Evolutionary conservation across 2,329 filamentous ascomycete genomes (phyloP).

Genomic region (Penicillium rolfsii): DNA sequence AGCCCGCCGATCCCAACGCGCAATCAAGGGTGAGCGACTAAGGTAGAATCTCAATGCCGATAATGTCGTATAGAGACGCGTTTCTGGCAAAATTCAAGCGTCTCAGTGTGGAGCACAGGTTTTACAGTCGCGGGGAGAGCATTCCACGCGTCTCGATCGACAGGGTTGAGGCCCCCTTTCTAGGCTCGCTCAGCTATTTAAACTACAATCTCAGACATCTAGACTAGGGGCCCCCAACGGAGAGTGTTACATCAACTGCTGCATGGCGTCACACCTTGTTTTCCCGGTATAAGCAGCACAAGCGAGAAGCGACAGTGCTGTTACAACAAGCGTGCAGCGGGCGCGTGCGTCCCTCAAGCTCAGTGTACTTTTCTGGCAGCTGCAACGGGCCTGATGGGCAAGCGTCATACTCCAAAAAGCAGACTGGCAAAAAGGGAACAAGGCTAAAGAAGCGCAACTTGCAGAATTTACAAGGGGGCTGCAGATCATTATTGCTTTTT

Average conservation of each 20-base stretch:
- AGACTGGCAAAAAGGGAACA: background rate
- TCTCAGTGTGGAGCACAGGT: slow-evolving; percentile 20
- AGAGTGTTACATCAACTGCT: slow-evolving; percentile 12
- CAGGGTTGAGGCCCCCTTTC: slow-evolving; percentile 13
- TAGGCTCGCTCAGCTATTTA: slow-evolving; percentile 1
- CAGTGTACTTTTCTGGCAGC: background rate
- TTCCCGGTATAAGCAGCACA: background rate
- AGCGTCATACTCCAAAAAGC: slow-evolving; percentile 5
- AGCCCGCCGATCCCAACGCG: background rate
- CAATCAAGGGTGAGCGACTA: background rate
- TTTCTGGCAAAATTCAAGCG: slow-evolving; percentile 2
- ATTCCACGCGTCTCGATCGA: slow-evolving; percentile 24
- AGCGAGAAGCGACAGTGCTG: background rate
- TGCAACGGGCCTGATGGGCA: slow-evolving; percentile 8
- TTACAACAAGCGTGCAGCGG: slow-evolving; percentile 2
- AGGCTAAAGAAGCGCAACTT: background rate
- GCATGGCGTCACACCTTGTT: slow-evolving; percentile 18
- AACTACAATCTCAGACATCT: background rate
- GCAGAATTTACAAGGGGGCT: slow-evolving; percentile 7
- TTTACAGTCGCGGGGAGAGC: slow-evolving; percentile 23
- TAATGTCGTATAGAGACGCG: background rate
- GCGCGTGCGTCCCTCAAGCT: slow-evolving; percentile 1
- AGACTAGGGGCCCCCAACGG: slow-evolving; percentile 1
- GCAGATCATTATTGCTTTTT: slow-evolving; percentile 23
- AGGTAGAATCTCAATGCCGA: background rate